Evolutionary conservation across 768 basidiomycete species (phyloP).

Genomic region (Auriculariales sp.): DNA sequence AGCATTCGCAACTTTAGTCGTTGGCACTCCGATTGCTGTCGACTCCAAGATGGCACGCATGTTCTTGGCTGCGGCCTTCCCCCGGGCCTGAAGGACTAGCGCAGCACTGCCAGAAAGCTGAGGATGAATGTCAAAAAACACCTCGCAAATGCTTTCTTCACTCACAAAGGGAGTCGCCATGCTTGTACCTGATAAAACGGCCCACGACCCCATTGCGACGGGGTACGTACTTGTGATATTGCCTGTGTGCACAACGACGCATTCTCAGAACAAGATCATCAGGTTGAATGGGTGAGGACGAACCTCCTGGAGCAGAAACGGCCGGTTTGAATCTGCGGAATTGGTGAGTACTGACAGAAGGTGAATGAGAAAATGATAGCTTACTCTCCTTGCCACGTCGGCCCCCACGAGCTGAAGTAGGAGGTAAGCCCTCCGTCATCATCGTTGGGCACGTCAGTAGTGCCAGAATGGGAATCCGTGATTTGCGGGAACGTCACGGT

Average conservation of each 20-base stretch:
- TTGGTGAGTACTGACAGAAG: no score
- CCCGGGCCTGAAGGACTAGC: conserved; percentile 9
- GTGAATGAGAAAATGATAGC: no score
- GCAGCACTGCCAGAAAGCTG: conserved; percentile 8
- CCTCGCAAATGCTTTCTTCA: no score
- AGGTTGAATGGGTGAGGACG: not conserved
- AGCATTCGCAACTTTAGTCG: conserved; percentile 2
- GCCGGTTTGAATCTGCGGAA: no score
- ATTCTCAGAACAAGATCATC: not conserved
- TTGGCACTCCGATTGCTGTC: conserved; percentile 5
- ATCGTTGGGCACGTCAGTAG: not conserved
- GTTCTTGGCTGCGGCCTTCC: conserved; percentile 1
- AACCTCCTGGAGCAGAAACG: not conserved
- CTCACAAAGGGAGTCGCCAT: not conserved
- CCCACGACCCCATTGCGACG: not conserved
- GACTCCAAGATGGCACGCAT: conserved; percentile 8
- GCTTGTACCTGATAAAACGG: not conserved
- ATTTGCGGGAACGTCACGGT: not conserved
- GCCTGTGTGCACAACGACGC: no score
- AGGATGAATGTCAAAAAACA: no score
- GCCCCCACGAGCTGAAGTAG: not conserved
- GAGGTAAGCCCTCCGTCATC: not conserved
- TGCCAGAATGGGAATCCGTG: no score
- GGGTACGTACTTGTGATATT: not conserved
- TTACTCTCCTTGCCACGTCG: no score